phyloP scores from a whole-genome alignment of 2,329 filamentous ascomycete species.

The Hymenoscyphus linearis region DNA sequence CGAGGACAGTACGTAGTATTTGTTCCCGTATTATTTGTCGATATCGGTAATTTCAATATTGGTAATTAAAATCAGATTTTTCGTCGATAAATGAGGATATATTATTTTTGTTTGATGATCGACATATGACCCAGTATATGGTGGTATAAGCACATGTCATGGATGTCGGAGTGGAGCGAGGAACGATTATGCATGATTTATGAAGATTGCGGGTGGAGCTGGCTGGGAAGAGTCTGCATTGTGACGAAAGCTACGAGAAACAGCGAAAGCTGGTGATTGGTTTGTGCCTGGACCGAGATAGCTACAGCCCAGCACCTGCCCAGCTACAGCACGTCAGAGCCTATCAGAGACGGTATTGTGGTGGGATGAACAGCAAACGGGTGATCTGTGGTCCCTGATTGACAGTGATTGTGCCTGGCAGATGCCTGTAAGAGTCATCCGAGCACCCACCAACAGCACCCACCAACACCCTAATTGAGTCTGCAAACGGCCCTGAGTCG shows the following conservation, averaged over 20 bases:
- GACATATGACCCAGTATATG: not conserved
- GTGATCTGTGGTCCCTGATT: not conserved
- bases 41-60: too few relatives aligned
- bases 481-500: not conserved
- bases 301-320: too few relatives aligned
- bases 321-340: not conserved
- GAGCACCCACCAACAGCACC: too few relatives aligned
- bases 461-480: not conserved
- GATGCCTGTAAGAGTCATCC: not conserved
- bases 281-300: slow-evolving; percentile 1
- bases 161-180: too few relatives aligned
- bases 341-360: not conserved
- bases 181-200: not conserved
- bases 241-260: slow-evolving; percentile 4
- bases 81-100: not conserved
- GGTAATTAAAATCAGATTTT: not conserved
- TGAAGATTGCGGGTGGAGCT: slow-evolving; percentile 4
- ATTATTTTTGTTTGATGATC: not conserved
- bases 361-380: not conserved
- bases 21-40: too few relatives aligned
- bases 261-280: not conserved
- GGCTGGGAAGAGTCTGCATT: slow-evolving; percentile 8
- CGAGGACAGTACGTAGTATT: too few relatives aligned
- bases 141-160: too few relatives aligned
- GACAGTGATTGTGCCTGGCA: not conserved